Evolutionary conservation across 2,329 filamentous ascomycete species (phyloP).

Genomic region (Aspergillus arachidicola): DNA sequence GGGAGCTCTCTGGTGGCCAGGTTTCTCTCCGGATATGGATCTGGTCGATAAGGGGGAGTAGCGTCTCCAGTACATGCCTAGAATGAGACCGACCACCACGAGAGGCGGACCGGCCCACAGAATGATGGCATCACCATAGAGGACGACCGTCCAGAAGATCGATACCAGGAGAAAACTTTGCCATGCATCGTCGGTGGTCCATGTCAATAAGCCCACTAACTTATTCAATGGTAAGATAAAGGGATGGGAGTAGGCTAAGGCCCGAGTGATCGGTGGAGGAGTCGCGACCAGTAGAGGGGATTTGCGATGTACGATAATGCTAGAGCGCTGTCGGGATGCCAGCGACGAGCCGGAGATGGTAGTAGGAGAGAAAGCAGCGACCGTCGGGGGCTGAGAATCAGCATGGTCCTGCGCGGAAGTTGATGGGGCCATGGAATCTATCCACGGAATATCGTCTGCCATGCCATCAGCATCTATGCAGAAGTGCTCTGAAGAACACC

Average conservation of each 20-base stretch:
- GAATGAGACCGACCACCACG: conserved; percentile 75
- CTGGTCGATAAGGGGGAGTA: conserved; percentile 91
- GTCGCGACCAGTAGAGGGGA: conserved; percentile 90
- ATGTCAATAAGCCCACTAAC: conserved; percentile 81
- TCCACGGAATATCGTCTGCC: conserved; percentile 54
- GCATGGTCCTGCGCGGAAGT: conserved; percentile 42
- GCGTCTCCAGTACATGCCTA: conserved; percentile 87
- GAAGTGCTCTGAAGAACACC: not conserved
- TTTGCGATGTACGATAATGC: conserved; percentile 95
- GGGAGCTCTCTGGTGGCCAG: conserved; percentile 51
- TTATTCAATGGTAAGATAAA: conserved; percentile 89
- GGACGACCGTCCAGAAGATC: conserved; percentile 79
- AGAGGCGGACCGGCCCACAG: conserved; percentile 81
- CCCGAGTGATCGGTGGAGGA: conserved; percentile 90
- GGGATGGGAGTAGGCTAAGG: conserved; percentile 92
- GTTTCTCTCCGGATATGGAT: conserved; percentile 70
- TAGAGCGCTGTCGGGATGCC: conserved; percentile 76
- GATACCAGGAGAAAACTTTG: conserved; percentile 91
- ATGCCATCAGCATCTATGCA: conserved; percentile 17
- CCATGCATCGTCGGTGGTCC: conserved; percentile 93
- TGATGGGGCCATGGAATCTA: conserved; percentile 55
- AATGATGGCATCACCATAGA: conserved; percentile 85
- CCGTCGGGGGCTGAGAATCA: conserved; percentile 65
- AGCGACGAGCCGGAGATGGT: conserved; percentile 71
- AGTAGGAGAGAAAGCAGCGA: conserved; percentile 86